Base-by-base conservation (phyloP, 108 stramenopile species). In the Asterionellopsis glacialis region DNA sequence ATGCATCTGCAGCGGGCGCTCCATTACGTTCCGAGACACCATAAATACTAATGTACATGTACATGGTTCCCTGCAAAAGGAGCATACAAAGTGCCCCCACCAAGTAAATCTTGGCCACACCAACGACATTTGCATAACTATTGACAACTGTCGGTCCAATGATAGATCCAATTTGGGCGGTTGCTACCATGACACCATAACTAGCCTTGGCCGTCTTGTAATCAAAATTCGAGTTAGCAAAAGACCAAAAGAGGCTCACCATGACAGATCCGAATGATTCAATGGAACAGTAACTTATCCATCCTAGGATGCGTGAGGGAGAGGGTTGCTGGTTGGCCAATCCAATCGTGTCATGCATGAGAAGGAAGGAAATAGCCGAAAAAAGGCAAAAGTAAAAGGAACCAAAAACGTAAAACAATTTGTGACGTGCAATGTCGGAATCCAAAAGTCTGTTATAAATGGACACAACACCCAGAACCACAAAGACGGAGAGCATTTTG, bases 261-360 rank as follows among this genome's bases (percentile, higher is more conserved):
- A 96, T 94, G 56, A 98, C 92, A 39, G 87, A 89, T 51, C 97
- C 97, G 70, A 95, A 98, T 16, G 88, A 88, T 72, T 98, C 97
- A 49, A 98, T 98, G 11, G 92, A 70, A 27, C 95, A 91, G 70
- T 96, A 98, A n/a, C 82, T 85, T 51, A 96, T 77, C 96, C 96
- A 98, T 33, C 98, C 97, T 19, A 98, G 53, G 22, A 95, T 55
- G 25, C 95, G 74, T 39, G 51, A 57, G 21, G 93, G 92, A 49
- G 72, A 68, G 55, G 88, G 74, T 25, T 73, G 62, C 41, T 90
- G 77, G 76, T 98, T 96, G 13, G 75, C 70, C 40, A 96, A 60
- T 19, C 93, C 95, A 54, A 95, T 90, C 18, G 77, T 89, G 12
- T 91, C 88, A 68, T 94, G 75, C 57, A 82, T 80, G 28, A 98